These are phyloP conservation scores for Croton setiger DNA, from an alignment of 441 rosid species.

Conservation along the genomic window DNA sequence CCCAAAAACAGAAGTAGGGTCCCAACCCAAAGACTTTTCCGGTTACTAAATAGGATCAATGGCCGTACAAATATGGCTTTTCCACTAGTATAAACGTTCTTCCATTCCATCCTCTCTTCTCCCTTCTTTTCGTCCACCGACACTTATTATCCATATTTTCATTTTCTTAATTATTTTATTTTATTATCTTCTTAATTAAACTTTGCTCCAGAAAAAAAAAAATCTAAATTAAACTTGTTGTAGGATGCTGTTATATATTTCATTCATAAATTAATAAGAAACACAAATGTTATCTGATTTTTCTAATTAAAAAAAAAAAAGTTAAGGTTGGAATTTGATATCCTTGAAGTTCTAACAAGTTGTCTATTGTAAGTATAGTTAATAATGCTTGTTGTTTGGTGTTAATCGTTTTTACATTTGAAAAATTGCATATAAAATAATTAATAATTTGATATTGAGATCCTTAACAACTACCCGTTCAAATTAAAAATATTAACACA, in stretches of 20 bases:
- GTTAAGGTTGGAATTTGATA: not conserved
- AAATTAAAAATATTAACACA: too few relatives aligned
- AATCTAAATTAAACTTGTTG: too few relatives aligned
- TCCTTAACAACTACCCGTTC: too few relatives aligned
- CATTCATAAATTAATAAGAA: too few relatives aligned
- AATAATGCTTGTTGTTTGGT: too few relatives aligned
- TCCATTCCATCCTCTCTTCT: not conserved
- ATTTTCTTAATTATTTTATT: not conserved
- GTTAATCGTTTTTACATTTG: too few relatives aligned
- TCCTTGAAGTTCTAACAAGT: not conserved
- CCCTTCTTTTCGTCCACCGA: conserved; percentile 16
- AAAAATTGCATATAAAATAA: too few relatives aligned
- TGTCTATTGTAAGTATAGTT: not conserved
- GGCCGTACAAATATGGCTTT: conserved; percentile 11
- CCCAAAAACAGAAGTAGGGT: not conserved
- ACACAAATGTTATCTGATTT: too few relatives aligned
- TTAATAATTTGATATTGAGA: too few relatives aligned
- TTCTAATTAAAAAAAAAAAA: too few relatives aligned
- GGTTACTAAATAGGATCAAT: not conserved
- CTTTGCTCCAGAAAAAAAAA: too few relatives aligned
- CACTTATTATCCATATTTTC: conserved; percentile 15
- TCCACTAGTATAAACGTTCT: not conserved
- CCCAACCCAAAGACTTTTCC: not conserved
- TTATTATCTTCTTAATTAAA: not conserved
- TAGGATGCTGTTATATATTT: too few relatives aligned